Base-by-base conservation (phyloP, 225 moss, liverwort and hornwort genomes). In the Takakia lepidozioides region DNA sequence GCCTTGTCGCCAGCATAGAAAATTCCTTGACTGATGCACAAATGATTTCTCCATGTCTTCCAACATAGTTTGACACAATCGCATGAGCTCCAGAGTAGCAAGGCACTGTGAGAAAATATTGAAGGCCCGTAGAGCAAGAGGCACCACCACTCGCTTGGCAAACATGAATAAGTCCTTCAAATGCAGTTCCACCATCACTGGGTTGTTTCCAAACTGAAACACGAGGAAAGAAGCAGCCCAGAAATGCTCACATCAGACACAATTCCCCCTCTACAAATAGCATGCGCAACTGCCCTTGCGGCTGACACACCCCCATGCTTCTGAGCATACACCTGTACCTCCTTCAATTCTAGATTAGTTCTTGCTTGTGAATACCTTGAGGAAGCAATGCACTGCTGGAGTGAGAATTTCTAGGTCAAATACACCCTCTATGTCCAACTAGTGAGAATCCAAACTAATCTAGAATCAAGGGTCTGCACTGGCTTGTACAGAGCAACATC, bases 31-130 rank as follows among this genome's bases (percentile, higher is more conserved):
- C 58, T 32, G 70, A 70, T 4, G 78, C 5, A 83, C 71, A 37
- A 78, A 78, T 1, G 83, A 78, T 34, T 78, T 83, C 63, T 83
- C 83, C 20, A 68, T 61, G 7, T 68, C 74, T 38, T 83, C 83
- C 45, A 83, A 64, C 68, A 78, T 54, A 29, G 34, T 61, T 49
- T 61, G 67, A 22, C 73, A 70, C 16, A 73, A 30, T 25, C 73
- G 74, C 45, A 83, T 62, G 10, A 79, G 25, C 66, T 83, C 83
- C 24, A 66, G 24, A 2, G 78, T 68, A 8, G 71, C 70, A 4
- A 64, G 46, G 63, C 83, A 84, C 28, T 62, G 72, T 5, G 69
- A 71, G 54, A 66, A 84, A 1, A 40, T 20, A 13, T 71, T 62
- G 66, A 84, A 79, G 4, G 74, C 60, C 2, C 63, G 65, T 30